These are phyloP conservation scores for Didymella pinodella DNA, from an alignment of 2,329 filamentous ascomycete genomes.

Conservation along the genomic window DNA sequence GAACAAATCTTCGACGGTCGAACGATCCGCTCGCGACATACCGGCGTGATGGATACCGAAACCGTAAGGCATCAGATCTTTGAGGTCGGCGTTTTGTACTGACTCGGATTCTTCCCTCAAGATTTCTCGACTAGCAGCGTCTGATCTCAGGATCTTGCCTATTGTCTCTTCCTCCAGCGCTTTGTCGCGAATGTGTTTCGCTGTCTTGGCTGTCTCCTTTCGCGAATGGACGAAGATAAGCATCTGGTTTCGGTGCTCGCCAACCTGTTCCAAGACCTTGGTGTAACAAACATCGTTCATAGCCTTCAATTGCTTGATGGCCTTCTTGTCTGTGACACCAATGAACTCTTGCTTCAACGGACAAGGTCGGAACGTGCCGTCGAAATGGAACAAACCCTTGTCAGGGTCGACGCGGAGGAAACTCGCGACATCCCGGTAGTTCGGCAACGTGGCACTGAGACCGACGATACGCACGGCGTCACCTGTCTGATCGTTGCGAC, in stretches of 20 bases:
- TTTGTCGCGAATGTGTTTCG: constrained; percentile 94
- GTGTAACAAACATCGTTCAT: constrained; percentile 99
- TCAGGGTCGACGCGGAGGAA: constrained; percentile 88
- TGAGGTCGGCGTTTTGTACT: constrained; percentile 85
- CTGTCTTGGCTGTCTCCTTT: constrained; percentile 98
- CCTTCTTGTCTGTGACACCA: constrained; percentile 95
- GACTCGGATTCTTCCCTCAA: constrained; percentile 83
- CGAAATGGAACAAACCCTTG: constrained; percentile 94
- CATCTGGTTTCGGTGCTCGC: constrained; percentile 94
- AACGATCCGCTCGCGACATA: constrained; percentile 94
- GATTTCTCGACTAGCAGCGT: constrained; percentile 90
- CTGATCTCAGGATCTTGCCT: constrained; percentile 90
- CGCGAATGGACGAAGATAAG: constrained; percentile 98
- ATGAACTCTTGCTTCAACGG: constrained; percentile 97
- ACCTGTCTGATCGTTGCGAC: constrained; percentile 91
- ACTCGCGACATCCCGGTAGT: constrained; percentile 94
- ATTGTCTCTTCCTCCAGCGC: constrained; percentile 97
- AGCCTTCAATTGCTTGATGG: constrained; percentile 97
- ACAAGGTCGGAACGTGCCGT: constrained; percentile 91
- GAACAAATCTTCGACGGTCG: constrained; percentile 94
- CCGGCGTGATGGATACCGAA: constrained; percentile 99
- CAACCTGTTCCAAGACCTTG: constrained; percentile 96
- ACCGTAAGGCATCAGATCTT: constrained; percentile 93
- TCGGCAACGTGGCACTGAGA: constrained; percentile 92
- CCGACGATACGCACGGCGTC: constrained; percentile 92